Evolutionary conservation across 1,284 basidiomycete species (phyloP), one percentile per base, ranked within the genome.

Genomic region (Clitocybe nebularis): DNA sequence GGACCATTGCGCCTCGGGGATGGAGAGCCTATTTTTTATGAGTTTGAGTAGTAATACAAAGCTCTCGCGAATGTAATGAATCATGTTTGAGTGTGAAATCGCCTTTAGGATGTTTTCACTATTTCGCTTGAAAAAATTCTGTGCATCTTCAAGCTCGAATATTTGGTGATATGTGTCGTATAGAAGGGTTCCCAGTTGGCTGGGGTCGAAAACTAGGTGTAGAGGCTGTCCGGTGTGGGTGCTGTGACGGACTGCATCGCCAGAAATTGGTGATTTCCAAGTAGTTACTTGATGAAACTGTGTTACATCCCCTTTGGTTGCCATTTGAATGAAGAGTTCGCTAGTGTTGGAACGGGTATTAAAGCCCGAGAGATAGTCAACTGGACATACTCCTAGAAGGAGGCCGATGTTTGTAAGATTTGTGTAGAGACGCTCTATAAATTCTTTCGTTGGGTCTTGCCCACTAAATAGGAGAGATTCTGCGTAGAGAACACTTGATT

Each of bases 11-110:
- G 42, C 47, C 1, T 51, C 16, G 2, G 56, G 39, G 6, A 61
- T 51, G 10, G 49, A 45, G 10, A 67, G 48, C 16, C 58, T 49
- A 9, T 54, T 51, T 13, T 60, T 61, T 34, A 72, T 51, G 13
- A 64, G 53, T 20, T 58, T 55, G 3, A 77, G 51, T 10, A 77
- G 50, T 10, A 66, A 49, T 0, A 60, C 73, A 43, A 75, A 72
- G 24, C 62, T 62, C 41, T 64, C 65, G 3, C 76, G 68, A 8
- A 57, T 66, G 49, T 77, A 74, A 42, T 73, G 69, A n/a, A 65
- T 42, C 11, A 63, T 30, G 23, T 57, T 58, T 3, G 61, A 56
- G 1, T 32, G 28, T 1, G 39, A 26, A 17, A 63, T 28, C 4
- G 57, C 58, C 13, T 53, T 50, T 4, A 36, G 1, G 5, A 52